Conservation (phyloP, 2,329 filamentous ascomycete species). For the Escovopsis sp. region DNA sequence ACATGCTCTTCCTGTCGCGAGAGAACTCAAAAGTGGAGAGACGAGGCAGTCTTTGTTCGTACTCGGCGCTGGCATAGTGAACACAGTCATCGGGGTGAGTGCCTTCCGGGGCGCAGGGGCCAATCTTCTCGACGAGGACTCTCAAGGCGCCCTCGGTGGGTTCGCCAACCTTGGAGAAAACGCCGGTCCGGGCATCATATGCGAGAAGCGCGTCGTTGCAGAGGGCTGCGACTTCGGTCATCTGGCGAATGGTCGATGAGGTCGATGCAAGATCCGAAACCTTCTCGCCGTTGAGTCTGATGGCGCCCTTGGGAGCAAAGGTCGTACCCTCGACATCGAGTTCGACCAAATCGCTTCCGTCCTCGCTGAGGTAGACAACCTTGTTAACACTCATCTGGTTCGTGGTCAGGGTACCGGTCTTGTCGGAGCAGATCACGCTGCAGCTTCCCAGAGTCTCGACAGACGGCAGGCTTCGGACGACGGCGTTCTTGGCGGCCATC, state of each 20-base stretch:
- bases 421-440: slow-evolving; percentile 98
- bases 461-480: slow-evolving; percentile 88
- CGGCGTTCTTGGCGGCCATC: slow-evolving; percentile 97
- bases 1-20: slow-evolving; percentile 98
- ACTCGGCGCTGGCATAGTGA: slow-evolving; percentile 71
- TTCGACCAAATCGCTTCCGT: slow-evolving; percentile 64
- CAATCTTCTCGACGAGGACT: slow-evolving; percentile 86
- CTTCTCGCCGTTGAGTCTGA: slow-evolving; percentile 53
- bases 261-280: slow-evolving; percentile 53
- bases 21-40: slow-evolving; percentile 94
- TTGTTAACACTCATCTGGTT: slow-evolving; percentile 99
- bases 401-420: slow-evolving; percentile 93
- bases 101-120: slow-evolving; percentile 52
- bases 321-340: slow-evolving; percentile 86
- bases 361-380: slow-evolving; percentile 66
- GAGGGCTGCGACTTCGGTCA: slow-evolving; percentile 56
- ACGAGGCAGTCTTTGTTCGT: slow-evolving; percentile 60
- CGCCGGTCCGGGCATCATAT: slow-evolving; percentile 61
- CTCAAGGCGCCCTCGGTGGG: slow-evolving; percentile 89
- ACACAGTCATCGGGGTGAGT: slow-evolving; percentile 47
- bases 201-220: slow-evolving; percentile 83
- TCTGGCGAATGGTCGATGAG: slow-evolving; percentile 66
- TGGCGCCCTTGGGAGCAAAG: slow-evolving; percentile 67
- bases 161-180: slow-evolving; percentile 77
- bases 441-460: slow-evolving; percentile 97